Conservation (phyloP, 345 rosid genomes). For the Gossypium rotundifolium region DNA sequence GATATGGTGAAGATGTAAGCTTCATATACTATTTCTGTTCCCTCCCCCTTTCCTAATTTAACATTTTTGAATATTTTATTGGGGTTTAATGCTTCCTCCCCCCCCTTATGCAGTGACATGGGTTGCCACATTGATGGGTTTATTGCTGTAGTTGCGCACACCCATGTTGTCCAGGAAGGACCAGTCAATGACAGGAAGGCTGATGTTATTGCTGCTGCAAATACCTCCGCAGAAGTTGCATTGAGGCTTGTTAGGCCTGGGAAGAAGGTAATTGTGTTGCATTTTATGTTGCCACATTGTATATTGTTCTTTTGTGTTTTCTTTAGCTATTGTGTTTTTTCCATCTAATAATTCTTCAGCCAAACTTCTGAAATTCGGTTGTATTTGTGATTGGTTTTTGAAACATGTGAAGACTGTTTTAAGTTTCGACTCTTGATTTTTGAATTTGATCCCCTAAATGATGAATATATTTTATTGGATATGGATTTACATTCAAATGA, state of each 20-base stretch:
- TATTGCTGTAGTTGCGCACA: slow-evolving; percentile 88
- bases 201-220: slow-evolving; percentile 89
- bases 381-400: neutral
- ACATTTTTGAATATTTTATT: neutral
- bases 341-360: neutral
- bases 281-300: neutral
- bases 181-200: slow-evolving; percentile 68
- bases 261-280: slow-evolving; percentile 54
- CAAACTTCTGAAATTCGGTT: neutral
- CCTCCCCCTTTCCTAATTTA: neutral
- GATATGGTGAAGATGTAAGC: slow-evolving; percentile 86
- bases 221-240: slow-evolving; percentile 97
- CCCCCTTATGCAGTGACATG: slow-evolving; percentile 53
- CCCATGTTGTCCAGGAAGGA: slow-evolving; percentile 75
- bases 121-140: slow-evolving; percentile 99
- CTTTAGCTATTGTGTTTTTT: neutral
- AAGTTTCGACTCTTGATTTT: neutral
- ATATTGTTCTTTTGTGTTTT: neutral
- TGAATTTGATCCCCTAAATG: slow-evolving; percentile 38
- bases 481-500: slow-evolving; percentile 58
- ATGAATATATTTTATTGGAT: slow-evolving; percentile 41
- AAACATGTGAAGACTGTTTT: neutral
- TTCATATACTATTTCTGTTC: neutral
- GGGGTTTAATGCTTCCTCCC: neutral
- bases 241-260: slow-evolving; percentile 97